A percentile compares a stretch with the other conserved stretches of the same genome.
Evolutionary conservation across 2,329 filamentous ascomycete genomes (phyloP).

Genomic region (Thelonectria discophora): DNA sequence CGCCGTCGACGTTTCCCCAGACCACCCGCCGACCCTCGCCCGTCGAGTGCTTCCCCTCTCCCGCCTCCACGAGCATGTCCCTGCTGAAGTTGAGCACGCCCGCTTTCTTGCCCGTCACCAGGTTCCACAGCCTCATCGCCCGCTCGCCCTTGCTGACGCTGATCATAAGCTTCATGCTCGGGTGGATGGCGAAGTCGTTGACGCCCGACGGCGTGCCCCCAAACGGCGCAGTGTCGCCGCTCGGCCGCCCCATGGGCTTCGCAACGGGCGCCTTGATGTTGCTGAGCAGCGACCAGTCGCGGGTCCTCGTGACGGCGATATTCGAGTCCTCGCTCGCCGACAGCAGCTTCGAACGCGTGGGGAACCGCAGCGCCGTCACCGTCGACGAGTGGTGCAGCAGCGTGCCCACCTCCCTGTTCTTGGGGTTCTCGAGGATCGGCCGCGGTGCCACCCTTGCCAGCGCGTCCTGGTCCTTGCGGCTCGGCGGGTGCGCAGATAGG

Average conservation of each 20-base stretch:
- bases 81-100: constrained; percentile 87
- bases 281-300: constrained; percentile 89
- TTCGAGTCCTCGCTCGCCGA: constrained; percentile 91
- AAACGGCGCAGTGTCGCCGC: constrained; percentile 85
- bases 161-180: constrained; percentile 96
- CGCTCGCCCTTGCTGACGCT: constrained; percentile 89
- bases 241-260: constrained; percentile 80
- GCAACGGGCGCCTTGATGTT: constrained; percentile 90
- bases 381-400: constrained; percentile 87
- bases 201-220: constrained; percentile 86
- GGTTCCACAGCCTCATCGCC: constrained; percentile 93
- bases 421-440: constrained; percentile 82
- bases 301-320: constrained; percentile 84
- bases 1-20: constrained; percentile 77
- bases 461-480: constrained; percentile 62
- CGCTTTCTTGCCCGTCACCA: constrained; percentile 95
- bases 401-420: constrained; percentile 87
- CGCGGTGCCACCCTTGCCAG: constrained; percentile 75
- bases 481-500: constrained; percentile 75
- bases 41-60: constrained; percentile 77
- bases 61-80: constrained; percentile 75
- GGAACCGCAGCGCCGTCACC: constrained; percentile 82
- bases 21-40: constrained; percentile 85
- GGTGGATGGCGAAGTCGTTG: constrained; percentile 95
- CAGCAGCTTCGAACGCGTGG: constrained; percentile 85